Evolutionary conservation across 768 basidiomycete species (phyloP).

Genomic region (Leccinum boreale): DNA sequence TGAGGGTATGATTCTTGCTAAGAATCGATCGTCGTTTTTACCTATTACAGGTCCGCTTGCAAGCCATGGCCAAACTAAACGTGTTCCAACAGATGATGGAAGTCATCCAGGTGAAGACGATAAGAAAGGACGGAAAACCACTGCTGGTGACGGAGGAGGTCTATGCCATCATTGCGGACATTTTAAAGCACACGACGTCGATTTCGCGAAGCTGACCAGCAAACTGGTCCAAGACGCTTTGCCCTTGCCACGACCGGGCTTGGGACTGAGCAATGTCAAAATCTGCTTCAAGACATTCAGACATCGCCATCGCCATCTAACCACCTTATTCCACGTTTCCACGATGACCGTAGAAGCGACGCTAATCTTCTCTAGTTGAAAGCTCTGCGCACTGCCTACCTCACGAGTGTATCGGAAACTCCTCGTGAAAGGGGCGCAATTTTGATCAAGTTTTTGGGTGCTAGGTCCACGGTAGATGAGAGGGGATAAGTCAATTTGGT

Average conservation of each 20-base stretch:
- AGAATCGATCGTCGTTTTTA: neutral
- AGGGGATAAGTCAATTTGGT: too few species aligned
- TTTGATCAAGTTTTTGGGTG: neutral
- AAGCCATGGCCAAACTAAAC: constrained; percentile 28
- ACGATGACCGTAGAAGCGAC: constrained; percentile 4
- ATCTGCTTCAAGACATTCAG: constrained; percentile 7
- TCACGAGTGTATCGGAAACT: neutral
- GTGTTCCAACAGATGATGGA: constrained; percentile 30
- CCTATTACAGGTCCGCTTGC: constrained; percentile 21
- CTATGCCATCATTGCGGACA: constrained; percentile 30
- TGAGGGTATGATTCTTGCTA: constrained; percentile 19
- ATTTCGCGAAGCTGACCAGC: constrained; percentile 27
- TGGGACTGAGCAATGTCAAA: neutral
- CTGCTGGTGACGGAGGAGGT: constrained; percentile 26
- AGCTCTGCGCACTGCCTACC: neutral
- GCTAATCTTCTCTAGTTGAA: constrained; percentile 1
- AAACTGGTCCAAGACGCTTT: constrained; percentile 19
- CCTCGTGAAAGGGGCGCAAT: constrained; percentile 5
- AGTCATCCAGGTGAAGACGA: constrained; percentile 29
- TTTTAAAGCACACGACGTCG: constrained; percentile 29
- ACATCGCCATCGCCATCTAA: neutral
- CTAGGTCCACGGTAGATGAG: neutral
- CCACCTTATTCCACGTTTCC: constrained; percentile 7
- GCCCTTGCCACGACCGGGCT: neutral
- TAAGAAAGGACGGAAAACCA: constrained; percentile 19